Evolutionary conservation across 495 filamentous ascomycete genomes (phyloP).

Genomic region (Podospora sp.): DNA sequence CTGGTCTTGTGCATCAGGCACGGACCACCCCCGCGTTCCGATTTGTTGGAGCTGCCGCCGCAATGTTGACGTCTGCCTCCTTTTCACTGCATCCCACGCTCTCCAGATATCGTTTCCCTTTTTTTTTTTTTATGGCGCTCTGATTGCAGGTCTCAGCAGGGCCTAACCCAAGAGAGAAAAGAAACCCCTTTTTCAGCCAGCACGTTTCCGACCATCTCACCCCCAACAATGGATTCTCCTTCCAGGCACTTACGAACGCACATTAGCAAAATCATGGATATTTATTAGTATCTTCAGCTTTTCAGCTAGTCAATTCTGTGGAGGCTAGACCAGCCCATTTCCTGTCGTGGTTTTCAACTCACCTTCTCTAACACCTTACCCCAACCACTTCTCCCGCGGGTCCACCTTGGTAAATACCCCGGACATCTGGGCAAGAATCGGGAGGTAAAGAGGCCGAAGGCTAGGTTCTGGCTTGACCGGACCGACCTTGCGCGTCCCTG

Average conservation of each 20-base stretch:
- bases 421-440: background rate
- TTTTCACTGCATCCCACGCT: background rate
- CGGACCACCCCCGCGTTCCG: slow-evolving; percentile 9
- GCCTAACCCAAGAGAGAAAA: no score
- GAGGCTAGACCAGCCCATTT: no score
- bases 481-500: background rate
- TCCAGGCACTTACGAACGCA: background rate
- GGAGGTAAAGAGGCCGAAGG: background rate
- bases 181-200: no score
- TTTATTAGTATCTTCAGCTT: background rate
- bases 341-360: no score
- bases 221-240: no score
- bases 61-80: background rate
- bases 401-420: background rate
- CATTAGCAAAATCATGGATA: background rate
- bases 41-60: background rate
- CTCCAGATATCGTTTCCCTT: no score
- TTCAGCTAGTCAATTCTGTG: no score
- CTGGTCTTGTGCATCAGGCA: background rate
- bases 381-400: background rate
- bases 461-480: background rate
- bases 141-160: no score
- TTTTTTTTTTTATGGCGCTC: no score
- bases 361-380: background rate
- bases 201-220: no score